Percentiles rank a stretch among this genome's conserved stretches.
Conservation (phyloP, 352 stramenopile genomes). For the Phytophthora capsici region DNA sequence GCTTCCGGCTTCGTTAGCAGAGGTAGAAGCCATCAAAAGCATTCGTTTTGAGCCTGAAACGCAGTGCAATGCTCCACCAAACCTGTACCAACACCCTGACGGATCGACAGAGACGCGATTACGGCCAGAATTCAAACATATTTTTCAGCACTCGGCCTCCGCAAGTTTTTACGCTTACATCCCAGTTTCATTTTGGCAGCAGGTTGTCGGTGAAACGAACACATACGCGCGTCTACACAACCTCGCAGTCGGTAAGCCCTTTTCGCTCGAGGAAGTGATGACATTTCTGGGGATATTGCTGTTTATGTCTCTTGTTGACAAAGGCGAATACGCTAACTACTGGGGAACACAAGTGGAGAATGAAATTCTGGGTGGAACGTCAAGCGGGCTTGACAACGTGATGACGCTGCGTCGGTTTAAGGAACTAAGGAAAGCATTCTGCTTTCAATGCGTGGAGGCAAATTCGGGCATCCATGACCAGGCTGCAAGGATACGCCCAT, state of each 20-base stretch:
- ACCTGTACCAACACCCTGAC: conserved; percentile 12
- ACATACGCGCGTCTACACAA: conserved; percentile 4
- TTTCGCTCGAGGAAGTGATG: conserved; percentile 7
- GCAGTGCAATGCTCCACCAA: not conserved
- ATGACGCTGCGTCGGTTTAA: conserved; percentile 34
- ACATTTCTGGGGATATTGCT: conserved; percentile 10
- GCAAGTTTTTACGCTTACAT: conserved; percentile 35
- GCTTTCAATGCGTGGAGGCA: conserved; percentile 12
- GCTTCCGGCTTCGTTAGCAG: not conserved
- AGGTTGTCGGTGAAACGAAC: conserved; percentile 29
- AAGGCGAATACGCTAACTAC: conserved; percentile 41
- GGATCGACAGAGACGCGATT: conserved; percentile 15
- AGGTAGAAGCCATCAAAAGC: conserved; percentile 7
- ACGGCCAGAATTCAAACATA: conserved; percentile 9
- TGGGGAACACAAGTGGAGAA: conserved; percentile 33
- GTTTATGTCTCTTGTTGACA: conserved; percentile 27
- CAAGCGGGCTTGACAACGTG: conserved; percentile 15
- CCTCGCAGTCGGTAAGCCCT: not conserved
- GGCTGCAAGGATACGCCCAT: not conserved
- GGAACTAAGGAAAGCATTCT: conserved; percentile 18
- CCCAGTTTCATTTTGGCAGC: conserved; percentile 35
- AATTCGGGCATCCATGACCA: not conserved
- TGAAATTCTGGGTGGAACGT: conserved; percentile 6
- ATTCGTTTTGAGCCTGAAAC: conserved; percentile 13
- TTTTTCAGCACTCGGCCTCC: conserved; percentile 37